Percentiles rank a stretch among this genome's conserved stretches.
Evolutionary conservation across 805 yeast species (phyloP).

Genomic region (Jamesozyma rosinii): DNA sequence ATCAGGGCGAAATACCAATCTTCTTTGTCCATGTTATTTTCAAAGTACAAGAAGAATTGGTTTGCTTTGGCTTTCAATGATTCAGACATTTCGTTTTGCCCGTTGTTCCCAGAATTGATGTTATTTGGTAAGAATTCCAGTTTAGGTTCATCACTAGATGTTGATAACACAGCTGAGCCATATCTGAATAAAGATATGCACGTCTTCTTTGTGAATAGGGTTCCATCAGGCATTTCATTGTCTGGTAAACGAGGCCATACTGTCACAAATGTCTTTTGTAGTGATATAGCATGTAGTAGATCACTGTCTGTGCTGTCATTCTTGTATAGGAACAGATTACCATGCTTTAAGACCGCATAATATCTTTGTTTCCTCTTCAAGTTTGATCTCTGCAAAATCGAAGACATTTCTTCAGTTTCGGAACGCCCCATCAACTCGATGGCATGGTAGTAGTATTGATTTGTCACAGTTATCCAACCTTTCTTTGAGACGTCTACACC

Average conservation of each 20-base stretch:
- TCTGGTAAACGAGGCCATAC: constrained; percentile 72
- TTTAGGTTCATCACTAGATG: neutral
- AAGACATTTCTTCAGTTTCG: constrained; percentile 8
- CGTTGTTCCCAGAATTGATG: neutral
- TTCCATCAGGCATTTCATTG: constrained; percentile 44
- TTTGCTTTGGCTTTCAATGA: constrained; percentile 10
- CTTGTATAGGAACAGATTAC: constrained; percentile 76
- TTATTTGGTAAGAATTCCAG: constrained; percentile 1
- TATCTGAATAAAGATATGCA: constrained; percentile 65
- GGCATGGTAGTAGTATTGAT: constrained; percentile 57
- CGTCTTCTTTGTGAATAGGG: constrained; percentile 68
- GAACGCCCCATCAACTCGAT: constrained; percentile 15
- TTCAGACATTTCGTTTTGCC: neutral
- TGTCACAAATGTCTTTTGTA: constrained; percentile 59
- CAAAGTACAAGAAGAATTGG: constrained; percentile 59
- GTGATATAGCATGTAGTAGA: constrained; percentile 66
- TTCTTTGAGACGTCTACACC: constrained; percentile 57
- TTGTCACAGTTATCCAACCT: constrained; percentile 83
- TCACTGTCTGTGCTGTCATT: constrained; percentile 42
- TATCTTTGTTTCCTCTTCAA: constrained; percentile 44
- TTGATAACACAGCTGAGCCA: constrained; percentile 16
- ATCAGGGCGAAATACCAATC: constrained; percentile 86
- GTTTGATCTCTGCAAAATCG: constrained; percentile 23
- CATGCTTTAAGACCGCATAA: constrained; percentile 71
- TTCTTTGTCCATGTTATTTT: constrained; percentile 74